Conservation (phyloP, 768 basidiomycete species). For the Candolleomyces aberdarensis region DNA sequence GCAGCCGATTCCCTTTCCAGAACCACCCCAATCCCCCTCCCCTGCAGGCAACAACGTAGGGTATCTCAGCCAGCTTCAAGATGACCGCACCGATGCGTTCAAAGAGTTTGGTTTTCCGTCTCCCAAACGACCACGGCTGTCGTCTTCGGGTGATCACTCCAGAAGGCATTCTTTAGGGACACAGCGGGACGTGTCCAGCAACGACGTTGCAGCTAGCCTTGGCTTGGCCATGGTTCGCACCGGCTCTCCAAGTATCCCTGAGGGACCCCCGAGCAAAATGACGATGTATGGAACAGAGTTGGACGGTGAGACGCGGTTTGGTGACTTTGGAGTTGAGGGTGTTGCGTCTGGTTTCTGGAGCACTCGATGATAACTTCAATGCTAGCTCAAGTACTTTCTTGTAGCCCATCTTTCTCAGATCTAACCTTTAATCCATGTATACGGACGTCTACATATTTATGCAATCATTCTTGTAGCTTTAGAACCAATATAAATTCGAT, state of each 20-base stretch:
- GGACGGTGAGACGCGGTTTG: constrained; percentile 79
- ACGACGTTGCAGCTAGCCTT: constrained; percentile 42
- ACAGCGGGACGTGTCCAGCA: constrained; percentile 34
- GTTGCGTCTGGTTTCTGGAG: constrained; percentile 74
- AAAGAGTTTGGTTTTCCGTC: constrained; percentile 42
- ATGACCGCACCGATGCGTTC: constrained; percentile 43
- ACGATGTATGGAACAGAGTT: constrained; percentile 87
- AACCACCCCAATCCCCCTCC: constrained; percentile 57
- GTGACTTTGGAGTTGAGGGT: constrained; percentile 79
- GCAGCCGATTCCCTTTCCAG: constrained; percentile 48
- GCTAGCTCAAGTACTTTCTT: constrained; percentile 4
- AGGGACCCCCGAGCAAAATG: constrained; percentile 47
- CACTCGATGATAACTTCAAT: constrained; percentile 30
- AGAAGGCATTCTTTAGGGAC: background rate
- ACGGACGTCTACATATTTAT: constrained; percentile 8
- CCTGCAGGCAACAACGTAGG: constrained; percentile 36
- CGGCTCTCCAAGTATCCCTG: constrained; percentile 19
- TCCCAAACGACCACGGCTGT: constrained; percentile 25
- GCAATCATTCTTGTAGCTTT: background rate
- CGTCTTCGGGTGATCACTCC: no score
- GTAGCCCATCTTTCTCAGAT: background rate
- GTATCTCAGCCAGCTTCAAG: constrained; percentile 24
- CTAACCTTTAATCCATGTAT: background rate
- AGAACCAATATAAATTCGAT: background rate
- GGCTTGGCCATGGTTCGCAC: constrained; percentile 39